Base-by-base conservation (phyloP, 768 basidiomycete genomes). In the Tephrocybe sp. region DNA sequence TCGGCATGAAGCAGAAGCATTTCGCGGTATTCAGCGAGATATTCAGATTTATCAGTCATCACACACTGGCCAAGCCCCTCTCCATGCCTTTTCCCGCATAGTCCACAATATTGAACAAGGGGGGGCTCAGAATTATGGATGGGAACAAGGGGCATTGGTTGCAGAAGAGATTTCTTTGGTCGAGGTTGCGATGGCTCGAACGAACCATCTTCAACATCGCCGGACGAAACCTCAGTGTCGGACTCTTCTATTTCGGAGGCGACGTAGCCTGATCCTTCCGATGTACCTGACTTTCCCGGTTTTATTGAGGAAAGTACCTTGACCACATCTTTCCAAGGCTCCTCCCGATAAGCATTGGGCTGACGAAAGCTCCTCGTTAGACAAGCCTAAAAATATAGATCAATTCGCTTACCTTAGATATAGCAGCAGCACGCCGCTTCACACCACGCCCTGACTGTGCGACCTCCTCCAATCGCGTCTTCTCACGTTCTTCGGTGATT, bases 391-490 rank as follows among this genome's bases (percentile, higher is more conserved):
- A 47, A 9, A 33, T 40, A 33, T 42, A 30, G 10, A 39, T 30
- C 12, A 30, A 23, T 43, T 36, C 25, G 53, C 42, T 36, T 26
- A 73, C 75, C 57, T 77, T 78, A 62, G 77, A 73, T 40, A 77
- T 66, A 46, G 80, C 85, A 42, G 90, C 89, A 44, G 89, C 90
- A 54, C 78, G 82, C 28, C 90, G 83, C 54, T 88, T 83, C 21
- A 77, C 85, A 30, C 90, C 89, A 58, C 90, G 82, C 38, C 90
- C 91, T 2, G 84, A 86, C 36, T 69, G 66, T 42, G 80, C 83
- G 28, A 75, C 64, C 38, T 78, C 80, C 50, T 75, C 64, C 23
- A 66, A 65, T 59, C 71, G 66, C 20, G 61, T 60, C 51, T 72
- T 78, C n/a, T 71, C 71, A 37, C 70, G 67, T 48, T 78, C 77